phyloP scores from a whole-genome alignment of 1,284 basidiomycete species.

The Ganoderma resinaceum region DNA sequence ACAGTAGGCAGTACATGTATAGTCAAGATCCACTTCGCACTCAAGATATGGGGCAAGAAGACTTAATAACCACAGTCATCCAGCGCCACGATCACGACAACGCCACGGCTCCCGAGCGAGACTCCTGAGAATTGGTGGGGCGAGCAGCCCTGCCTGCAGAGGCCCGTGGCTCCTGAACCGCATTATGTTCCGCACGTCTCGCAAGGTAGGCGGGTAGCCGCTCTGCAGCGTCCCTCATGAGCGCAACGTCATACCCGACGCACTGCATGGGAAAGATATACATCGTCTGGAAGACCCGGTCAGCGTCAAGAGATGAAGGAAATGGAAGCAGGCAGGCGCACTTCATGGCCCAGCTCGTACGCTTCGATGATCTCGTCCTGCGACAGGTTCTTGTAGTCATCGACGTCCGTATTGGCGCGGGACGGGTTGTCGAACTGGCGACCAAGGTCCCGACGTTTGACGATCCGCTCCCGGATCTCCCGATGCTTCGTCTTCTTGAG shows the following conservation, averaged over 20 bases:
- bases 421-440: constrained; percentile 13
- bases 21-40: not conserved
- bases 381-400: constrained; percentile 13
- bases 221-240: constrained; percentile 27
- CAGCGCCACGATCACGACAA: not conserved
- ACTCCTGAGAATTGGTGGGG: not conserved
- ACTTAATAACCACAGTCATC: not conserved
- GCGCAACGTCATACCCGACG: constrained; percentile 34
- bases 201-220: not conserved
- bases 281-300: constrained; percentile 23
- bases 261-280: constrained; percentile 32
- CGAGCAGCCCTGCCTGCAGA: not conserved
- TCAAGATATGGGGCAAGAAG: not conserved
- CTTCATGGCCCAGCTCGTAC: constrained; percentile 32
- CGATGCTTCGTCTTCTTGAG: constrained; percentile 3
- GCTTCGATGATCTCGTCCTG: constrained; percentile 28
- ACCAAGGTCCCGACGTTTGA: constrained; percentile 14
- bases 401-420: not conserved
- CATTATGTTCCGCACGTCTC: not conserved
- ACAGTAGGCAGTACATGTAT: not conserved
- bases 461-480: constrained; percentile 24
- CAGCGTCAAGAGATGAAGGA: not conserved
- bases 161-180: not conserved
- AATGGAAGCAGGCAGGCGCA: constrained; percentile 6
- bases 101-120: too few relatives aligned